Base-by-base conservation (phyloP, 108 stramenopile species). In the Chaetoceros muelleri region DNA sequence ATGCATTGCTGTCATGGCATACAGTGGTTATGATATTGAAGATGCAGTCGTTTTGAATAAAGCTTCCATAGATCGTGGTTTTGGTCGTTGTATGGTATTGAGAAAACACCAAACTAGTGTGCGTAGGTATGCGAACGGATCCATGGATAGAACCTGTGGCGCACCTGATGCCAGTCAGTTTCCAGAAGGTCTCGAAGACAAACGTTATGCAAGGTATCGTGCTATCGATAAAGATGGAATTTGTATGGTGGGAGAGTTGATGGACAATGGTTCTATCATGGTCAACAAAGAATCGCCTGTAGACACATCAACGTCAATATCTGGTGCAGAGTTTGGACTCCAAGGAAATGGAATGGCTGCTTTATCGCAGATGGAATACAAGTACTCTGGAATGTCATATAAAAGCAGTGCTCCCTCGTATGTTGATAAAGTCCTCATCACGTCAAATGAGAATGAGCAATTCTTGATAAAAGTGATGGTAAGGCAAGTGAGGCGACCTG, bases 1-100 rank as follows among this genome's bases (percentile, higher is more conserved):
- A 8, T 81, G 85, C 61, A 93, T 99, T 56, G 96, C 99, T 20
- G 97, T 99, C 10, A 97, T 98, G 96, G 82, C 81, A 56, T 99
- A 96, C 75, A 87, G 80, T 56, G 99, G 99, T n/a, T 99, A 99
- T 70, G 97, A 99, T 82, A 98, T 98, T 51, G 99, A 99, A 64
- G 99, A 99, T 76, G 96, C 99, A 24, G 83, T 98, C 18, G 89
- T 99, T 28, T 66, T 99, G 47, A 99, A 98, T 85, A 94, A 94
- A 75, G 87, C 93, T 7, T 87, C 91, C 0, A 79, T 99, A 19
- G 99, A 99, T 75, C 81, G 99, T 27, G 99, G 97, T 7, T 98
- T 94, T 67, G 94, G 94, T 26, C 69, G 98, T 28, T 98, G 96
- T 62, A 89, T 97, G 84, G 82, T 94, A 8, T 34, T 88, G 17